Base-by-base conservation (phyloP, 2,329 filamentous ascomycete genomes). In the Trichoderma gracile region DNA sequence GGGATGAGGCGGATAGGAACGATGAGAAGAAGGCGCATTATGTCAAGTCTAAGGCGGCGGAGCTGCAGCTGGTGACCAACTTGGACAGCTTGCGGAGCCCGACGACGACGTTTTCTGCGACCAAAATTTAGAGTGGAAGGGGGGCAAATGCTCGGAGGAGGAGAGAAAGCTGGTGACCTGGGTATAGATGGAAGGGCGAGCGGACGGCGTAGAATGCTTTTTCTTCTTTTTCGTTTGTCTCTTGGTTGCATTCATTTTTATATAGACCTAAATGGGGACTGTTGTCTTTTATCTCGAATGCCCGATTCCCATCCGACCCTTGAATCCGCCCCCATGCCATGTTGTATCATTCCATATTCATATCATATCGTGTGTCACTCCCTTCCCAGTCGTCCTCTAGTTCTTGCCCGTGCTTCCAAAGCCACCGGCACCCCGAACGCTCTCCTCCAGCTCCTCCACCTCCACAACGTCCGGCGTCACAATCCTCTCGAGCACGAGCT, bases 401-500 rank as follows among this genome's bases (percentile, higher is more conserved):
- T 67, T 65, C 49, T 53, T 68, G 23, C 93, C 93, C 40, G 93
- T 97, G 77, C 92, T 96, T 61, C 93, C 93, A 74, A 97, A 97
- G 1, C 93, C 95, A 27, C 93, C 94, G 0, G 89, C 92, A 27
- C 95, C 95, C 47, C 95, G 84, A 12, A 96, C 92, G 73, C 92
- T 98, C 80, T 93, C 92, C 73, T 94, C 92, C 65, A 99, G 82
- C 79, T 94, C 86, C 71, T 91, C 82, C 2, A 98, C 94, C 73
- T 96, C 93, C n/a, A 90, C 79, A 6, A 99, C 90, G 53, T 96
- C 92, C 2, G 95, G 94, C 30, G 93, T 98, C 73, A 91, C 93
- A 73, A 98, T 97, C 76, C 92, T 87, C 84, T 99, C 95, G 64
- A 99, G 81, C 69, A 99, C 87, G 70, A 99, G 84, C 83, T 99